Base-by-base conservation (phyloP, 2,329 filamentous ascomycete species). In the Aspergillus sp. region DNA sequence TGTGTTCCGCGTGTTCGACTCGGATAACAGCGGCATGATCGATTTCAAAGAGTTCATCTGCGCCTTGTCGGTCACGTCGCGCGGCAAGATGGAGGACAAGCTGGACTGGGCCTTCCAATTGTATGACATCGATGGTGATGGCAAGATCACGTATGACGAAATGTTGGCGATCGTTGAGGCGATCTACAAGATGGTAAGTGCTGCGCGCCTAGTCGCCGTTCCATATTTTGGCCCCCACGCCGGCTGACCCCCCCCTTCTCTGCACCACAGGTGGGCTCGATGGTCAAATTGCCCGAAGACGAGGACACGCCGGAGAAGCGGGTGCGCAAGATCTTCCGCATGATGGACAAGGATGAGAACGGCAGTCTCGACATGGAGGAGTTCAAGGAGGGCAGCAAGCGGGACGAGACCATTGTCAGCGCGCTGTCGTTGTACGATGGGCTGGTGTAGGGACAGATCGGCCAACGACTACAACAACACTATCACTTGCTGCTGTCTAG, bases 341-440 rank as follows among this genome's bases (percentile, higher is more conserved):
- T 98, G 95, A 99, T 99, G 95, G 95, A 99, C 84, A 99, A 99
- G 85, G 95, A 99, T 77, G 94, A 98, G 82, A 98, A 98, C 75
- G 95, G 94, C 70, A 96, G 91, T 74, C 81, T 99, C 70, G 94
- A 98, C 76, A 94, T 97, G 85, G 90, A 93, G 63, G 95, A 99
- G 78, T 99, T 99, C 84, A 98, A 98, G 81, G 95, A 99, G 81
- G 95, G 95, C 69, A 97, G 92, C 82, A 97, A 98, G 84, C 91
- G 93, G 62, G 95, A 99, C 79, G 94, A 98, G 82, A 99, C 95
- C 9, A 99, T 99, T 74, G 95, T 99, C 61, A 98, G 94, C 57
- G 95, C 95, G 36, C 83, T 99, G 73, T 97, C 93, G 60, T 84
- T 99, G 66, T 99, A 99, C 73, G 95, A 99, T 74, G 95, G 95